A percentile compares a stretch with the other conserved stretches of the same genome.
phyloP scores from a whole-genome alignment of 352 stramenopile genomes.

The Pythium plurisporium region DNA sequence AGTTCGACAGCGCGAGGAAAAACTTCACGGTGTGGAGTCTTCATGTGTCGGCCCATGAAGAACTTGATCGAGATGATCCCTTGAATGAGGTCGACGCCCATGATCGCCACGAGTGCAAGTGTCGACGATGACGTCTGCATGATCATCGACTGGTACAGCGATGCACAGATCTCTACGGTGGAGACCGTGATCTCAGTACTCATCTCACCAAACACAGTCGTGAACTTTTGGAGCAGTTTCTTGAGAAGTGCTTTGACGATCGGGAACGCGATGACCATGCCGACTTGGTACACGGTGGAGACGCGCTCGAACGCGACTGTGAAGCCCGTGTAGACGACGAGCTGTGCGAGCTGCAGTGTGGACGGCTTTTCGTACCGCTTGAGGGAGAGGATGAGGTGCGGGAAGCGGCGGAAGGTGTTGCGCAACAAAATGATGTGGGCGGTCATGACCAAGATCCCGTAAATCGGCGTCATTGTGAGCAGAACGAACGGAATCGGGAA shows the following conservation, averaged over 20 bases:
- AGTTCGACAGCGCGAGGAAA: not conserved
- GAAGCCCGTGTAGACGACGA: slow-evolving; percentile 9
- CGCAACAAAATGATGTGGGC: slow-evolving; percentile 5
- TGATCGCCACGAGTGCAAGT: slow-evolving; percentile 10
- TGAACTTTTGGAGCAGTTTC: not conserved
- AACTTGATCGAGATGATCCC: slow-evolving; percentile 5
- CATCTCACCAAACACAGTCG: not conserved
- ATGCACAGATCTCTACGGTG: slow-evolving; percentile 21
- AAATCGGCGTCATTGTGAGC: not conserved
- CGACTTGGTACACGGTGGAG: not conserved
- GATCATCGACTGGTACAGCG: slow-evolving; percentile 23
- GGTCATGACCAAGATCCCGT: not conserved
- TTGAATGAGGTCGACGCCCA: slow-evolving; percentile 17
- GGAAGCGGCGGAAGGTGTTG: not conserved
- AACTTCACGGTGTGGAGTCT: too few relatives aligned
- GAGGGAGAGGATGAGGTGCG: not conserved
- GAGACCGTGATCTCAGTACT: slow-evolving; percentile 12
- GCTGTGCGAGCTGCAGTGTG: slow-evolving; percentile 1
- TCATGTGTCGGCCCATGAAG: slow-evolving; percentile 14
- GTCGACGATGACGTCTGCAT: slow-evolving; percentile 12
- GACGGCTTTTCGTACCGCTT: not conserved
- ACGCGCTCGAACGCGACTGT: slow-evolving; percentile 15
- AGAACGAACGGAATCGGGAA: slow-evolving; percentile 17
- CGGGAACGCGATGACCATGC: slow-evolving; percentile 11
- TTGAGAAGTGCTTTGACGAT: slow-evolving; percentile 18